phyloP scores from a whole-genome alignment of 140 eudicot species.

The Bidens hawaiensis region DNA sequence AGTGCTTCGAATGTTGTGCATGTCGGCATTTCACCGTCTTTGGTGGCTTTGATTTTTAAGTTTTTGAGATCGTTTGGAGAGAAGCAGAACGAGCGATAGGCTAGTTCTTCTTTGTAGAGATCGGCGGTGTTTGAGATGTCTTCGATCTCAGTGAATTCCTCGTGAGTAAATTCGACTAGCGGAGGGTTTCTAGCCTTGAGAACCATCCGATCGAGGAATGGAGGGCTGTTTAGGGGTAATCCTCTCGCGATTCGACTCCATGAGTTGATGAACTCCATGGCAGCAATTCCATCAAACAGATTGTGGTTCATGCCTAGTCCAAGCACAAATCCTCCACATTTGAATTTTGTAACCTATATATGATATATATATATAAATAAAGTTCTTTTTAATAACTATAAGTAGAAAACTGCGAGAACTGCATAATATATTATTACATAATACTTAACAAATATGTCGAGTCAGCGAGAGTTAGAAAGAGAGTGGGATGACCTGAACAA shows the following conservation, averaged over 20 bases:
- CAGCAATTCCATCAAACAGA: conserved; percentile 78
- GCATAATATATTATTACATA: no score
- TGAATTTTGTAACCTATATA: conserved; percentile 89
- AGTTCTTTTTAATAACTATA: no score
- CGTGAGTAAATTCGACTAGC: conserved; percentile 51
- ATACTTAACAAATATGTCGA: no score
- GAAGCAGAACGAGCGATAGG: conserved; percentile 59
- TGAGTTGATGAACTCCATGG: conserved; percentile 76
- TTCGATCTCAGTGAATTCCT: conserved; percentile 60
- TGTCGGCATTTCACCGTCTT: conserved; percentile 31
- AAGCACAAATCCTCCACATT: conserved; percentile 83
- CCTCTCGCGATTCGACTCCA: conserved; percentile 89
- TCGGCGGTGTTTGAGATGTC: conserved; percentile 55
- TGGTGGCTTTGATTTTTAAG: conserved; percentile 45
- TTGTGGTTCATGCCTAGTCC: conserved; percentile 84
- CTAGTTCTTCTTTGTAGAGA: conserved; percentile 66
- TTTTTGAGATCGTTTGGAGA: conserved; percentile 51
- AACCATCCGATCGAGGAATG: conserved; percentile 60
- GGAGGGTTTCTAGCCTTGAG: conserved; percentile 69
- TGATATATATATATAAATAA: no score
- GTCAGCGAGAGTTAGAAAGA: no score
- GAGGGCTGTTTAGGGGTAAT: conserved; percentile 48
- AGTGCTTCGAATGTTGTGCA: conserved; percentile 83
- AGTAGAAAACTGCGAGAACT: neutral
- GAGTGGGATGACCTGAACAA: conserved; percentile 61